These are phyloP conservation scores for Auricularia heimuer DNA, from an alignment of 768 basidiomycete species.

Conservation along the genomic window DNA sequence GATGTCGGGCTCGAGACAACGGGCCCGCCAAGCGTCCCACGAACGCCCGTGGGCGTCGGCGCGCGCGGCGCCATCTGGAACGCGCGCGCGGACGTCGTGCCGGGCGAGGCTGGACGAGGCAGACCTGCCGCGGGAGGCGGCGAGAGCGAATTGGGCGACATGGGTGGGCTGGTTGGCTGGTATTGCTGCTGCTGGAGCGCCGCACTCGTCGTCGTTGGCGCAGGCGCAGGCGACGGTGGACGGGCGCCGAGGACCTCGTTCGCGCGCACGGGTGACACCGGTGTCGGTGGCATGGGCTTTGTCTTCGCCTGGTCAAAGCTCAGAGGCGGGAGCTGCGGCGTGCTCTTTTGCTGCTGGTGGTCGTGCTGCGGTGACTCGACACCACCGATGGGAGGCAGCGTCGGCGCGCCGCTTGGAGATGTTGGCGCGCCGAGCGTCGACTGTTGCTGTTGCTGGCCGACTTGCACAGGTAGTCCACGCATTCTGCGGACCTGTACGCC, in stretches of 20 bases:
- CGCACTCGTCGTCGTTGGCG: not conserved
- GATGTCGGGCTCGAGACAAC: not conserved
- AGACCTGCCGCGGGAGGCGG: not conserved
- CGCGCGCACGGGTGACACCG: not conserved
- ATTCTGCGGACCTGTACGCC: constrained; percentile 57
- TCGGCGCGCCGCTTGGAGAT: constrained; percentile 6
- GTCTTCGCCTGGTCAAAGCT: constrained; percentile 28
- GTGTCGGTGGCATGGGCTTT: constrained; percentile 8
- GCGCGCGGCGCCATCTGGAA: constrained; percentile 1
- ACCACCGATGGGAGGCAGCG: not conserved
- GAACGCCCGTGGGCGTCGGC: not conserved
- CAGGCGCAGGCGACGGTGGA: constrained; percentile 14
- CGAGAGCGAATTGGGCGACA: not conserved
- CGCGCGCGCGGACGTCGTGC: not conserved
- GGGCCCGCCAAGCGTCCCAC: not conserved
- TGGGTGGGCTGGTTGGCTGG: not conserved
- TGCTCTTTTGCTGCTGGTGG: constrained; percentile 2
- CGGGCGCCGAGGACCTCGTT: not conserved
- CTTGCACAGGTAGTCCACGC: constrained; percentile 24
- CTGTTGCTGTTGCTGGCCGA: constrained; percentile 3
- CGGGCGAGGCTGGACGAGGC: not conserved
- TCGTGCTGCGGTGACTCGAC: not conserved
- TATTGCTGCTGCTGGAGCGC: not conserved
- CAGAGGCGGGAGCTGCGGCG: constrained; percentile 53
- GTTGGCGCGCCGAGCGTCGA: constrained; percentile 2